Conservation (phyloP, 371 early-diverging fungal genomes). For the Aphelidium insulamus region DNA sequence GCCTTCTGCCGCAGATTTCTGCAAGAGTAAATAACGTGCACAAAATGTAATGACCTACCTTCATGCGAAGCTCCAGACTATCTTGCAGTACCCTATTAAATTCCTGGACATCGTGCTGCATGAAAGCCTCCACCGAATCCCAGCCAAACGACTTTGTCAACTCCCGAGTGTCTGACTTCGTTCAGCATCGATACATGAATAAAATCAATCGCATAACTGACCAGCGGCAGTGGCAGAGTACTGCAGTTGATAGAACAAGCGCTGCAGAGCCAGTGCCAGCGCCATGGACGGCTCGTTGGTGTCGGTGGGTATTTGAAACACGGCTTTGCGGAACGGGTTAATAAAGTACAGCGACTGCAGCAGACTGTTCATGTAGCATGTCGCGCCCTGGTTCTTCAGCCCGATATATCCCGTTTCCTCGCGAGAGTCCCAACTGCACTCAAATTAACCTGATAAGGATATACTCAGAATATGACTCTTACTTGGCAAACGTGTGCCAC, state of each 20-base stretch:
- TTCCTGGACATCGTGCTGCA: constrained; percentile 95
- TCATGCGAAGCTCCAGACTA: constrained; percentile 85
- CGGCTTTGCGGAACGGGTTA: constrained; percentile 74
- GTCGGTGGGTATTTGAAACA: constrained; percentile 75
- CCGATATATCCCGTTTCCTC: constrained; percentile 84
- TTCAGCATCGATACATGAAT: background rate
- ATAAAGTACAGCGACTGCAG: constrained; percentile 94
- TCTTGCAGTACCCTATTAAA: constrained; percentile 91
- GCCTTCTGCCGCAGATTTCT: constrained; percentile 77
- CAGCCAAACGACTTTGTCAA: constrained; percentile 92
- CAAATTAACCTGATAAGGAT: background rate
- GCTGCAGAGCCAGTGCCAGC: constrained; percentile 78
- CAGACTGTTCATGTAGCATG: constrained; percentile 98
- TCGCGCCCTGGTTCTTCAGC: constrained; percentile 94
- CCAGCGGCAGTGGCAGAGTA: constrained; percentile 38
- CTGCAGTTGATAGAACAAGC: constrained; percentile 81
- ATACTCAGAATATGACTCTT: constrained; percentile 3
- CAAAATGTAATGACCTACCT: constrained; percentile 14
- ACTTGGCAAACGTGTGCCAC: constrained; percentile 79
- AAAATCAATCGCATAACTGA: constrained; percentile 1
- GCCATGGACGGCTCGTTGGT: constrained; percentile 60
- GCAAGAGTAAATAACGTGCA: background rate
- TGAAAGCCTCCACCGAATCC: constrained; percentile 81
- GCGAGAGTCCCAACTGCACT: constrained; percentile 58
- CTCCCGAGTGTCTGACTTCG: constrained; percentile 46